Evolutionary conservation across 2,329 filamentous ascomycete species (phyloP).

Genomic region (Clonostachys rhizophaga): DNA sequence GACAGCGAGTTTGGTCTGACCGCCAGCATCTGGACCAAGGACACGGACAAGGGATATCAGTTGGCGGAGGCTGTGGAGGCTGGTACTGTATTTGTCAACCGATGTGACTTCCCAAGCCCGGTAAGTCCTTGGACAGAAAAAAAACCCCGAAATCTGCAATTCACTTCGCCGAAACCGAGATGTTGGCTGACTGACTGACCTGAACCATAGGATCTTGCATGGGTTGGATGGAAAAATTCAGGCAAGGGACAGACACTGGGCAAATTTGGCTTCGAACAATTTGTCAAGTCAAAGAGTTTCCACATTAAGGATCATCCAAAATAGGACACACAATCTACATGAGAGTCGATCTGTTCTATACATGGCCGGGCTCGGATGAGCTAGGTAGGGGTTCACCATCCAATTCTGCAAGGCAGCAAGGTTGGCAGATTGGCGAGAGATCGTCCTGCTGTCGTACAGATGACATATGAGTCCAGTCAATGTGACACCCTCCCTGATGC

Average conservation of each 20-base stretch:
- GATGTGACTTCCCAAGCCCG: slow-evolving; percentile 86
- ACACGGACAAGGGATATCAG: slow-evolving; percentile 68
- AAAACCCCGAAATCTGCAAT: background rate
- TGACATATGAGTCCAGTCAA: too few species aligned
- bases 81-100: slow-evolving; percentile 93
- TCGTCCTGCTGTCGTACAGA: too few species aligned
- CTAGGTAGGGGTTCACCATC: too few species aligned
- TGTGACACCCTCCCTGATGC: too few species aligned
- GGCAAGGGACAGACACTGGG: slow-evolving; percentile 88
- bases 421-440: too few species aligned
- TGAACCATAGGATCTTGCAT: slow-evolving; percentile 70
- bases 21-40: slow-evolving; percentile 96
- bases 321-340: slow-evolving; percentile 19
- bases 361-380: too few species aligned
- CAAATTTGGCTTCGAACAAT: slow-evolving; percentile 89
- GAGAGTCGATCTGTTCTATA: too few species aligned
- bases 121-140: slow-evolving; percentile 46
- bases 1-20: slow-evolving; percentile 92
- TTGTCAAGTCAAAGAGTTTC: slow-evolving; percentile 93
- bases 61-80: slow-evolving; percentile 81
- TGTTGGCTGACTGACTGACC: too few species aligned
- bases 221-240: slow-evolving; percentile 97
- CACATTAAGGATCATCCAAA: slow-evolving; percentile 81
- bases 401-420: too few species aligned
- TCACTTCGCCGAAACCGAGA: background rate